Conservation (phyloP, 1,284 basidiomycete species). For the Moesziomyces sp. region DNA sequence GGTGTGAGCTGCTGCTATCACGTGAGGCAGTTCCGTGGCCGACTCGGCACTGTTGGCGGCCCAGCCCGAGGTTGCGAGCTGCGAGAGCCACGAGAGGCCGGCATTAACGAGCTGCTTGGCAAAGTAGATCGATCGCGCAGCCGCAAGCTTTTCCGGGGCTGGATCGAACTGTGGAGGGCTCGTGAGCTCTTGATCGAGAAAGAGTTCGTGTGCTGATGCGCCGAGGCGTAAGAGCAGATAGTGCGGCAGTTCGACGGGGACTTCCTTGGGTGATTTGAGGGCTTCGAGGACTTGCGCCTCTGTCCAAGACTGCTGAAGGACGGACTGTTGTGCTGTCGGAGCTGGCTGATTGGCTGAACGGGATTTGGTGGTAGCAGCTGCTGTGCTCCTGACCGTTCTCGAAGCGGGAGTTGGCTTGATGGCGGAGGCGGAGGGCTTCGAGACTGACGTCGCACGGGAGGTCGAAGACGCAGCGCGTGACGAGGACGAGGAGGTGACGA, state of each 20-base stretch:
- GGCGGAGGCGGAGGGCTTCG: slow-evolving; percentile 1
- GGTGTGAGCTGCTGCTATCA: slow-evolving; percentile 18
- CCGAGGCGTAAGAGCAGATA: slow-evolving; percentile 26
- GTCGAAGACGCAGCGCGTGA: slow-evolving; percentile 3
- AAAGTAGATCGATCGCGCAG: slow-evolving; percentile 26
- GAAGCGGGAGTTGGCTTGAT: background rate
- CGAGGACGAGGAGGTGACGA: slow-evolving; percentile 12
- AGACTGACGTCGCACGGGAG: slow-evolving; percentile 1
- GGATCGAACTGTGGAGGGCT: slow-evolving; percentile 5
- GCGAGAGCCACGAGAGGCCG: slow-evolving; percentile 20
- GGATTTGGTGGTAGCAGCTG: slow-evolving; percentile 1
- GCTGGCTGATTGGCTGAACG: background rate
- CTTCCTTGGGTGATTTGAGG: slow-evolving; percentile 8
- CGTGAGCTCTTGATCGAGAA: slow-evolving; percentile 17
- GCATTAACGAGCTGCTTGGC: slow-evolving; percentile 58
- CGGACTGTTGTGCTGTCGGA: background rate
- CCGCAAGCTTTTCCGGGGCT: slow-evolving; percentile 5
- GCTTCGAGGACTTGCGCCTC: slow-evolving; percentile 27
- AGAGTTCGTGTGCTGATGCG: slow-evolving; percentile 14
- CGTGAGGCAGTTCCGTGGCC: slow-evolving; percentile 6
- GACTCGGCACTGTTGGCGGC: slow-evolving; percentile 1
- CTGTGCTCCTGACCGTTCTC: background rate
- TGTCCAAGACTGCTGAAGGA: slow-evolving; percentile 18
- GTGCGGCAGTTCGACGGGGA: slow-evolving; percentile 10
- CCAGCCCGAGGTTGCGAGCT: slow-evolving; percentile 34